Evolutionary conservation across 257 asterid genomes (phyloP).

Genomic region (Capsicum baccatum): DNA sequence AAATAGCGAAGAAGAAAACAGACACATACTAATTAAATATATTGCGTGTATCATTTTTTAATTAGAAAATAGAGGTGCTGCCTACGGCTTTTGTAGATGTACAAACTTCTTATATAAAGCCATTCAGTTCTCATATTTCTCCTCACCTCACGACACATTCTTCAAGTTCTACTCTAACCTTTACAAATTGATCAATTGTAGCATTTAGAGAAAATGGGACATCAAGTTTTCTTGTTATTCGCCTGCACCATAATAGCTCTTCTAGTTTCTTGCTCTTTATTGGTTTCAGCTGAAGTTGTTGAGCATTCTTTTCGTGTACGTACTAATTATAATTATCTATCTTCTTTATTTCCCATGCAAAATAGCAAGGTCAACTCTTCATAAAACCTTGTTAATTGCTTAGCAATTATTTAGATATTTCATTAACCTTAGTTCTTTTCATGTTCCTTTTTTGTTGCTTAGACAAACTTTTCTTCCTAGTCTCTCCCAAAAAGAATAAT

Average conservation of each 20-base stretch:
- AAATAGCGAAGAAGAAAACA: neutral
- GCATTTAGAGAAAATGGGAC: conserved; percentile 15
- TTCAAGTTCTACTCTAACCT: neutral
- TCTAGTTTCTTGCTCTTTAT: conserved; percentile 9
- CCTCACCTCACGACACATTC: neutral
- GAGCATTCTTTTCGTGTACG: conserved; percentile 32
- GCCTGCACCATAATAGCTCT: neutral
- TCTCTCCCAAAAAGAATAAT: too few relatives aligned
- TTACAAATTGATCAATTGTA: neutral
- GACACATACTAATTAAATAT: neutral
- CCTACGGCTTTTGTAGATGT: neutral
- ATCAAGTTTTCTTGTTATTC: conserved; percentile 20
- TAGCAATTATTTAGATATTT: neutral
- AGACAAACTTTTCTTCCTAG: too few relatives aligned
- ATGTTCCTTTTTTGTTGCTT: neutral
- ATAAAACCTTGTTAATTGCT: neutral
- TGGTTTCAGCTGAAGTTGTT: conserved; percentile 24
- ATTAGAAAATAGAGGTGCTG: conserved; percentile 10
- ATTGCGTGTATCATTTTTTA: neutral
- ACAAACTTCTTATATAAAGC: conserved; percentile 25
- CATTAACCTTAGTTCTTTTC: neutral
- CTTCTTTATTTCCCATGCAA: neutral
- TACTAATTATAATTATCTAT: neutral
- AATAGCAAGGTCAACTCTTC: neutral
- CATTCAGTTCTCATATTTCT: conserved; percentile 17